Evolutionary conservation across 768 basidiomycete genomes (phyloP).

Genomic region (Tylopilus vinaceipallidus): DNA sequence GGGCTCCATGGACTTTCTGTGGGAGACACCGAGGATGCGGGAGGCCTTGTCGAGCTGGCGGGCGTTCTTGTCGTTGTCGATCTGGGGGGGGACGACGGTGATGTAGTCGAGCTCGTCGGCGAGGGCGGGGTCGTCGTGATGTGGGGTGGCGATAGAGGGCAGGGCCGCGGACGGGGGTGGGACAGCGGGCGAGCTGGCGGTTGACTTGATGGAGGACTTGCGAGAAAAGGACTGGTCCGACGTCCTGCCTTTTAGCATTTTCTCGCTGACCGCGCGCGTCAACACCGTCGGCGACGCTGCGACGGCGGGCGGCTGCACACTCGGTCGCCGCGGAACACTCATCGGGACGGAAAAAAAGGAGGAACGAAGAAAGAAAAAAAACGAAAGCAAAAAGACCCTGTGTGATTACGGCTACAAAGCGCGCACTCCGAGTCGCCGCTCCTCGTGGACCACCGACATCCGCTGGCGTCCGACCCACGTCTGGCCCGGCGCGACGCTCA

Average conservation of each 20-base stretch:
- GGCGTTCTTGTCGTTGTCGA: slow-evolving; percentile 22
- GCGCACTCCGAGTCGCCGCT: slow-evolving; percentile 24
- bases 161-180: slow-evolving; percentile 9
- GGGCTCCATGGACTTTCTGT: slow-evolving; percentile 80
- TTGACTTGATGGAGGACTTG: slow-evolving; percentile 19
- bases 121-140: slow-evolving; percentile 33
- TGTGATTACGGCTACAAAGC: not conserved
- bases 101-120: slow-evolving; percentile 78
- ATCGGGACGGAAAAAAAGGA: slow-evolving; percentile 4
- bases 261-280: slow-evolving; percentile 27
- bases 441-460: slow-evolving; percentile 44
- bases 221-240: slow-evolving; percentile 47
- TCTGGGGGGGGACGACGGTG: slow-evolving; percentile 39
- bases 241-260: slow-evolving; percentile 45
- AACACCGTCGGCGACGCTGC: slow-evolving; percentile 31
- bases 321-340: slow-evolving; percentile 18
- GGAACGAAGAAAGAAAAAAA: not conserved
- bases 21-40: slow-evolving; percentile 71
- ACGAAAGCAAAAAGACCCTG: not conserved
- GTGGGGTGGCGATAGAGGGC: slow-evolving; percentile 22
- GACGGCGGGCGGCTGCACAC: slow-evolving; percentile 22
- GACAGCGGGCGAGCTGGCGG: slow-evolving; percentile 4
- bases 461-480: slow-evolving; percentile 79
- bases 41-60: slow-evolving; percentile 71
- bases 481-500: slow-evolving; percentile 55